These are phyloP conservation scores for Pleurotus citrinopileatus DNA, from an alignment of 768 basidiomycete species.

Conservation along the genomic window DNA sequence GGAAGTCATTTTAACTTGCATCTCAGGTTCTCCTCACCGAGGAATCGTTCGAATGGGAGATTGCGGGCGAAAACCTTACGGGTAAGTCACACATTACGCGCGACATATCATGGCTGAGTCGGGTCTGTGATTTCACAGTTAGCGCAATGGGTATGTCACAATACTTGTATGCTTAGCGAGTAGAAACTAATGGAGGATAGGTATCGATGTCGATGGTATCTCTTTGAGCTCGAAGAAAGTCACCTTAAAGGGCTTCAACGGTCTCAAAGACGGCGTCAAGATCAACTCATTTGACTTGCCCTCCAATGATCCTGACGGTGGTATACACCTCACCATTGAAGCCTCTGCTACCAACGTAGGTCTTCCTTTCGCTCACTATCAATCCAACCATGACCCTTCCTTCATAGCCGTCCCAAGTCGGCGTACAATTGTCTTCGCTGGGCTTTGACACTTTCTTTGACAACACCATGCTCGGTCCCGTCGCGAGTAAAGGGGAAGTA, in stretches of 20 bases:
- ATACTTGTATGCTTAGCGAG: not conserved
- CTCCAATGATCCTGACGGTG: slow-evolving; percentile 65
- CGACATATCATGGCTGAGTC: not conserved
- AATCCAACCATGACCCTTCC: too few relatives aligned
- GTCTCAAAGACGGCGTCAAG: slow-evolving; percentile 55
- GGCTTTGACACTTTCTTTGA: slow-evolving; percentile 58
- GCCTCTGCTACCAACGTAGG: slow-evolving; percentile 58
- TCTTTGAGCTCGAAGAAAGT: slow-evolving; percentile 53
- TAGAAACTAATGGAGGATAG: slow-evolving; percentile 24
- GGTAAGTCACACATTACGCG: slow-evolving; percentile 32
- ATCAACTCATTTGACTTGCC: slow-evolving; percentile 72
- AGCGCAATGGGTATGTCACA: slow-evolving; percentile 45
- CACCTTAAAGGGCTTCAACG: slow-evolving; percentile 68
- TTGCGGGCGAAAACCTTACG: slow-evolving; percentile 60
- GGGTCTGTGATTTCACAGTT: slow-evolving; percentile 33
- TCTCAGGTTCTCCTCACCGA: slow-evolving; percentile 52
- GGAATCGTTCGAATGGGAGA: slow-evolving; percentile 68
- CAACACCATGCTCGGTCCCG: slow-evolving; percentile 56
- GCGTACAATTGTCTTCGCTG: slow-evolving; percentile 58
- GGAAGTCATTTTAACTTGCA: not conserved
- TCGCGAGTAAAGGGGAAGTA: slow-evolving; percentile 44
- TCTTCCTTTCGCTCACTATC: too few relatives aligned
- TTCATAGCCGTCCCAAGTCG: slow-evolving; percentile 73
- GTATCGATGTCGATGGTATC: slow-evolving; percentile 57
- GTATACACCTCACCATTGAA: slow-evolving; percentile 64